These are phyloP conservation scores for Miamiensis avidus DNA, from an alignment of 169 alveolate species.

Conservation along the genomic window DNA sequence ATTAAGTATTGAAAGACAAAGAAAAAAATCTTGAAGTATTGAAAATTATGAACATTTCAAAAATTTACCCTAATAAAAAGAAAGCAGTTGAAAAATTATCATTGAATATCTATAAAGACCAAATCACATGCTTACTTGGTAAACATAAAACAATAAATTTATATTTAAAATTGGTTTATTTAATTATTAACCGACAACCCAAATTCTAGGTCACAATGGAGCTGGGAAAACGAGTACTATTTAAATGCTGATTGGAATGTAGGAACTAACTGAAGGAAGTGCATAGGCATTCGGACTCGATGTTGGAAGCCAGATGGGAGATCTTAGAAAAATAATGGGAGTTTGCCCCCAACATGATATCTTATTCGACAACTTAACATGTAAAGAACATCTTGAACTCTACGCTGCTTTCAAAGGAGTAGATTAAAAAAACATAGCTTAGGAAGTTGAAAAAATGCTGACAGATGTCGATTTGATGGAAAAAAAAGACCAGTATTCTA, in stretches of 20 bases:
- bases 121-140: conserved; percentile 40
- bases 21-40: conserved; percentile 56
- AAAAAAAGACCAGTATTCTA: conserved; percentile 51
- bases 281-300: conserved; percentile 51
- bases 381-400: conserved; percentile 79
- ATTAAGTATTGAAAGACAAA: conserved; percentile 34
- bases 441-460: conserved; percentile 28
- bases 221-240: conserved; percentile 90
- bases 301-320: conserved; percentile 41
- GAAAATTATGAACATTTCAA: conserved; percentile 46
- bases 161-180: too few relatives aligned
- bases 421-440: conserved; percentile 33
- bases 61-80: conserved; percentile 59
- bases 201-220: conserved; percentile 90
- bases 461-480: conserved; percentile 55
- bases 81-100: conserved; percentile 55
- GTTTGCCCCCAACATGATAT: conserved; percentile 89
- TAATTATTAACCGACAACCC: too few relatives aligned
- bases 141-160: too few relatives aligned
- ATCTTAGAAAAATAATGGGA: conserved; percentile 76
- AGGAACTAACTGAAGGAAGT: conserved; percentile 52
- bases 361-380: conserved; percentile 80
- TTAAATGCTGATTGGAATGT: conserved; percentile 74
- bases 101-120: background rate
- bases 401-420: conserved; percentile 82